Evolutionary conservation across 2,329 filamentous ascomycete species (phyloP).

Genomic region (Mollisia scopiformis): DNA sequence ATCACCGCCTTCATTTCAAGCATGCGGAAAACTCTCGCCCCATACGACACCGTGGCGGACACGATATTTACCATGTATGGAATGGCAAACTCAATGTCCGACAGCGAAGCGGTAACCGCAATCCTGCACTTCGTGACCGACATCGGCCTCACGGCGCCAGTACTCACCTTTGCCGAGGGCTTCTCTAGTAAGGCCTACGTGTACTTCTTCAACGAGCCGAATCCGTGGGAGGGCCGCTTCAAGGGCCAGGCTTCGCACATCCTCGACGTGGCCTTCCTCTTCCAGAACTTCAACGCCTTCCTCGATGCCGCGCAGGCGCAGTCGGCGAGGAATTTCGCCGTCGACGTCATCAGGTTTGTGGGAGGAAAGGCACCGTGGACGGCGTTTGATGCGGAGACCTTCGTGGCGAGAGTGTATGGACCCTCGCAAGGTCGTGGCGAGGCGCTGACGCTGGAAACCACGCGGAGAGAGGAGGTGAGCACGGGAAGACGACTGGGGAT

Average conservation of each 20-base stretch:
- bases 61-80: no score
- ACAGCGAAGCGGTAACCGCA: background rate
- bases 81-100: no score
- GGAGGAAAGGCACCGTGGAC: constrained; percentile 32
- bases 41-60: no score
- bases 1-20: no score
- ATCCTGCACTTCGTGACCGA: constrained; percentile 1
- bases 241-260: constrained; percentile 39
- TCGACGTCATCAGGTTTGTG: constrained; percentile 42
- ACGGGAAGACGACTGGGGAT: no score
- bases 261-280: constrained; percentile 8
- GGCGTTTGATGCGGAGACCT: background rate
- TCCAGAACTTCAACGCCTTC: constrained; percentile 14
- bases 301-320: constrained; percentile 37
- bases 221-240: constrained; percentile 47
- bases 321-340: constrained; percentile 40
- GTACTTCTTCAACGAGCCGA: constrained; percentile 50
- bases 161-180: background rate
- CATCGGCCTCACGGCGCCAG: background rate
- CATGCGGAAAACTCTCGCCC: no score
- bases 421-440: no score
- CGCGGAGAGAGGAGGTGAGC: no score
- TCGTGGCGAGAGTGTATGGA: constrained; percentile 5
- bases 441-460: no score
- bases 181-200: constrained; percentile 33